Conservation (phyloP, 768 basidiomycete genomes). For the Asterophora lycoperdoides region DNA sequence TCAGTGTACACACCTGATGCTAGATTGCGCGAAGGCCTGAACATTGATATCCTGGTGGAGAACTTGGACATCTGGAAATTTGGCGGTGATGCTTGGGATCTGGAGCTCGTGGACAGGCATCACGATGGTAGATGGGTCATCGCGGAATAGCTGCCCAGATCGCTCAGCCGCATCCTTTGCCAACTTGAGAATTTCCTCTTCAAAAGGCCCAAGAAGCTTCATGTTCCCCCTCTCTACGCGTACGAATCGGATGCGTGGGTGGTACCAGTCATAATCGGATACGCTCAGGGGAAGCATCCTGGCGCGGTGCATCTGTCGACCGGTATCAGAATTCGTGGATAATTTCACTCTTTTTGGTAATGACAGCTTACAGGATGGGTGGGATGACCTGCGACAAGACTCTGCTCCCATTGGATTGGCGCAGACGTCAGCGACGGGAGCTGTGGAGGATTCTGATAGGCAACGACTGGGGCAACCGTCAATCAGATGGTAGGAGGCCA, state of each 20-base stretch:
- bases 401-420: conserved; percentile 55
- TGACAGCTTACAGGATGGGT: conserved; percentile 46
- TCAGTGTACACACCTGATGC: conserved; percentile 40
- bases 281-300: conserved; percentile 34
- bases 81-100: conserved; percentile 37
- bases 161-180: conserved; percentile 29
- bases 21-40: conserved; percentile 45
- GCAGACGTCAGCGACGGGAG: conserved; percentile 39
- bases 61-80: conserved; percentile 39
- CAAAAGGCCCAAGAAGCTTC: conserved; percentile 41
- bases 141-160: conserved; percentile 23
- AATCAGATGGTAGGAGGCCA: background rate
- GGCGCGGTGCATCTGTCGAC: conserved; percentile 51
- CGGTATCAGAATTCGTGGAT: conserved; percentile 3
- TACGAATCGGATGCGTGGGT: conserved; percentile 46
- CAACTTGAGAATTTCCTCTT: conserved; percentile 29
- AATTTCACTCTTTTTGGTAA: background rate
- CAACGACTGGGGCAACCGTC: conserved; percentile 24
- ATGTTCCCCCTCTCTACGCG: conserved; percentile 35
- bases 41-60: conserved; percentile 39
- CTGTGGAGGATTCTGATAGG: conserved; percentile 36
- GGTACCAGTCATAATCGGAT: conserved; percentile 49
- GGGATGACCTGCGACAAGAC: conserved; percentile 54
- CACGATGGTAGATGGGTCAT: conserved; percentile 28
- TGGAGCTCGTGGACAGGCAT: conserved; percentile 57